These are phyloP conservation scores for Chrysanthemum seticuspe DNA, from an alignment of 129 eudicot species.

Conservation along the genomic window DNA sequence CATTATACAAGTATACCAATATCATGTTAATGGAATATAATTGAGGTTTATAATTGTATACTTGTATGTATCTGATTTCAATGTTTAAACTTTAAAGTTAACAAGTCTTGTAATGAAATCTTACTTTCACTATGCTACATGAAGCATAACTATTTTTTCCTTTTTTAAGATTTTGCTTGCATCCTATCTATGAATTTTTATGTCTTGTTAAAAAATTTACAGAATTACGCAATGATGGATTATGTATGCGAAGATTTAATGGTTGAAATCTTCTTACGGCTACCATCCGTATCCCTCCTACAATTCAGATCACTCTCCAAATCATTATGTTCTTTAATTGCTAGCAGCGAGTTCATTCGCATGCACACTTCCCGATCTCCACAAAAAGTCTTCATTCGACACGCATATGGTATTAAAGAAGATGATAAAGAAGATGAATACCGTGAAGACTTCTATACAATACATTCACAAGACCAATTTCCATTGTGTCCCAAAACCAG, in stretches of 20 bases:
- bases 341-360: constrained; percentile 19
- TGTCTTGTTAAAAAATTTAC: too few species aligned
- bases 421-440: neutral
- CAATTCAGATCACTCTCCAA: constrained; percentile 28
- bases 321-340: constrained; percentile 22
- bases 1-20: too few species aligned
- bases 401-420: neutral
- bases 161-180: too few species aligned
- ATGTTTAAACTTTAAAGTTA: too few species aligned
- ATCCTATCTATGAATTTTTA: too few species aligned
- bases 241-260: neutral
- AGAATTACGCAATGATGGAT: neutral
- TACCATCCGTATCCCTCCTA: neutral
- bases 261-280: neutral
- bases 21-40: too few species aligned
- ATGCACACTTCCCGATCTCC: constrained; percentile 13
- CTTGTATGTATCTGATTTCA: too few species aligned
- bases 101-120: neutral
- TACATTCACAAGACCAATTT: neutral
- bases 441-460: neutral
- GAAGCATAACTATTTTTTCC: too few species aligned
- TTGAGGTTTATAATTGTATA: too few species aligned
- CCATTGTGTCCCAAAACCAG: neutral
- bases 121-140: neutral
- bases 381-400: neutral